phyloP scores from a whole-genome alignment of 2,329 filamentous ascomycete species.

The Beauveria scarabaeidicola region DNA sequence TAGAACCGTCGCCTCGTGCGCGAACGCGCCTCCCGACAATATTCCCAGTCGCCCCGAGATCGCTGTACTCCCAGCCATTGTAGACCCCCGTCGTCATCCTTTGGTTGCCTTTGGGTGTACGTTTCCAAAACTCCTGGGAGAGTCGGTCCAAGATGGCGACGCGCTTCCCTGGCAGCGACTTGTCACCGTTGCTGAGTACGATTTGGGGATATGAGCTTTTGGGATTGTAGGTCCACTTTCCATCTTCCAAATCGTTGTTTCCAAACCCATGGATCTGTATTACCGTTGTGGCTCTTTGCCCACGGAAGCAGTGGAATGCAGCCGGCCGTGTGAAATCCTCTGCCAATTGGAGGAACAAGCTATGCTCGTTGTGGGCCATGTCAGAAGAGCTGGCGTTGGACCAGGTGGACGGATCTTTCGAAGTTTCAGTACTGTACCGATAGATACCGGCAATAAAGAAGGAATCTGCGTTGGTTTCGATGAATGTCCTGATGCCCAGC shows the following conservation, averaged over 20 bases:
- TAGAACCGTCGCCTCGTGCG: background rate
- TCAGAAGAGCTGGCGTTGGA: constrained; percentile 1
- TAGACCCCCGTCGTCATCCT: constrained; percentile 5
- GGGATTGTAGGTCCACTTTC: constrained; percentile 1
- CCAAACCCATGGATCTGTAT: constrained; percentile 6
- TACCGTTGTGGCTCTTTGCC: background rate
- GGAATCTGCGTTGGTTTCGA: constrained; percentile 6
- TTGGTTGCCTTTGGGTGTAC: background rate
- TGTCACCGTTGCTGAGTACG: constrained; percentile 4
- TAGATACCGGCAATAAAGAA: constrained; percentile 5
- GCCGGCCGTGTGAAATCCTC: constrained; percentile 2
- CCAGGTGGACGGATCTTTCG: background rate
- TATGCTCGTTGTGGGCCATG: constrained; percentile 6
- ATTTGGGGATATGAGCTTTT: constrained; percentile 6
- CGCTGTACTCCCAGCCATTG: constrained; percentile 5
- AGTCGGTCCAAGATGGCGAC: constrained; percentile 1
- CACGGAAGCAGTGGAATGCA: background rate
- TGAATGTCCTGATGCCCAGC: background rate
- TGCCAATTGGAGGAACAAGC: constrained; percentile 4
- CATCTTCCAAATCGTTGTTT: constrained; percentile 3
- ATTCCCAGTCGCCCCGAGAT: constrained; percentile 2
- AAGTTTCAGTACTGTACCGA: background rate
- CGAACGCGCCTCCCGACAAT: background rate
- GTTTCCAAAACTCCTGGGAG: constrained; percentile 5
- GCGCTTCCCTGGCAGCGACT: background rate